Evolutionary conservation across 1,284 basidiomycete species (phyloP).

Genomic region (Dichomitus squalens): DNA sequence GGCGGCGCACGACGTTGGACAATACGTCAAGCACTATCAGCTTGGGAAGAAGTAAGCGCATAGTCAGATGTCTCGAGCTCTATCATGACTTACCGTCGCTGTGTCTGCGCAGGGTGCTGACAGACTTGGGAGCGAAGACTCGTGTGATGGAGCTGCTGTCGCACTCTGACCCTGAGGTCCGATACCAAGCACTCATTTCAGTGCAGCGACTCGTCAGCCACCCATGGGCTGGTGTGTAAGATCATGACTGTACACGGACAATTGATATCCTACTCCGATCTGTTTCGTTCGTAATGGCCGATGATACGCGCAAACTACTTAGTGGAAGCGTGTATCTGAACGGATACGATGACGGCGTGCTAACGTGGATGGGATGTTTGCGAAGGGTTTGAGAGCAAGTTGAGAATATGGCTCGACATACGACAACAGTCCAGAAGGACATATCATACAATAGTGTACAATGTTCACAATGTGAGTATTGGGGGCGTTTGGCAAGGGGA

Average conservation of each 20-base stretch:
- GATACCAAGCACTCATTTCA: slow-evolving; percentile 87
- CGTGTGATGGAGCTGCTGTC: slow-evolving; percentile 95
- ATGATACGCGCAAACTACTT: not conserved
- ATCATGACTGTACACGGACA: slow-evolving; percentile 12
- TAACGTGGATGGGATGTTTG: too few relatives aligned
- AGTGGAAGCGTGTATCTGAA: too few relatives aligned
- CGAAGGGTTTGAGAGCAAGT: not conserved
- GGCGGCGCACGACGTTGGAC: slow-evolving; percentile 90
- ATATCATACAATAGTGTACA: not conserved
- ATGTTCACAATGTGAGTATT: not conserved
- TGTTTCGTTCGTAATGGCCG: too few relatives aligned
- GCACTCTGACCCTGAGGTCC: slow-evolving; percentile 85
- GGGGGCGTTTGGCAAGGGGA: too few relatives aligned
- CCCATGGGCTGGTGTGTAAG: slow-evolving; percentile 56
- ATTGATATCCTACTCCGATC: not conserved
- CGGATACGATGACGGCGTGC: not conserved
- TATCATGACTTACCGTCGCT: not conserved
- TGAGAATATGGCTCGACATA: too few relatives aligned
- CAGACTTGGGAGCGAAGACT: slow-evolving; percentile 86
- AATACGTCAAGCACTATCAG: slow-evolving; percentile 91
- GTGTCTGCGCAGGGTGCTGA: slow-evolving; percentile 59
- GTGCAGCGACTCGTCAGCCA: slow-evolving; percentile 84
- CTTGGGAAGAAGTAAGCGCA: slow-evolving; percentile 82
- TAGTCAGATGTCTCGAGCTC: not conserved
- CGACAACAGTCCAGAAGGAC: too few relatives aligned